Base-by-base conservation (phyloP, 2,329 filamentous ascomycete genomes). In the Lecanicillium sp. region DNA sequence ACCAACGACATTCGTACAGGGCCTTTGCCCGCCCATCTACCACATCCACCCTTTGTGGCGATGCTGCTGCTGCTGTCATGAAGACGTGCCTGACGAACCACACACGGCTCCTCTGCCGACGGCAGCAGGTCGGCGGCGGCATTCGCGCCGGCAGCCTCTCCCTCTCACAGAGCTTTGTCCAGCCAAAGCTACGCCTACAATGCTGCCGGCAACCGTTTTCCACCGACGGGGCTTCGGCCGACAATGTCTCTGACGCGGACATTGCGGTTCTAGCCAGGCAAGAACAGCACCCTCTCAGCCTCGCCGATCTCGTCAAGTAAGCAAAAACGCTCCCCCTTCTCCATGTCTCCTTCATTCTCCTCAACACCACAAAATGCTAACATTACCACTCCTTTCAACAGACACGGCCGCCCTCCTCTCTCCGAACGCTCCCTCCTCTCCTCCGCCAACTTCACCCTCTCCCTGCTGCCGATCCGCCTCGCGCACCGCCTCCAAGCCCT, bases 381-480 rank as follows among this genome's bases (percentile, higher is more conserved):
- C 4, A 20, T 17, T 9, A 17, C 34, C 15, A 29, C 14, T 13
- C 31, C 3, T n/a, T 15, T 37, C 17, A 3, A 8, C 42, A 80
- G 77, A 56, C 73, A 81, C 50, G 92, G 92, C 44, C 81, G 85
- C 6, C 90, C 90, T 22, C 89, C 92, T 0, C 75, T 97, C 37
- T 85, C 85, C 3, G 77, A 82, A 40, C 72, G 81, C 29, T 84
- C 87, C 17, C 77, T 98, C 40, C 79, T 95, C 52, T 79, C 83
- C 28, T 96, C 89, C 2, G 92, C 92, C 46, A 95, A 96, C 66
- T 97, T 97, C 66, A 94, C 92, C 11, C 82, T 97, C 48, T 86
- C 83, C 19, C 84, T 96, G 38, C 80, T 97, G 9, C 92, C 92
- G 12, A 85, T 92, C 36, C 87, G 92, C 28, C 80, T 98, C 18